Conservation (phyloP, 345 rosid species). For the Eucalyptus guilfoylei region DNA sequence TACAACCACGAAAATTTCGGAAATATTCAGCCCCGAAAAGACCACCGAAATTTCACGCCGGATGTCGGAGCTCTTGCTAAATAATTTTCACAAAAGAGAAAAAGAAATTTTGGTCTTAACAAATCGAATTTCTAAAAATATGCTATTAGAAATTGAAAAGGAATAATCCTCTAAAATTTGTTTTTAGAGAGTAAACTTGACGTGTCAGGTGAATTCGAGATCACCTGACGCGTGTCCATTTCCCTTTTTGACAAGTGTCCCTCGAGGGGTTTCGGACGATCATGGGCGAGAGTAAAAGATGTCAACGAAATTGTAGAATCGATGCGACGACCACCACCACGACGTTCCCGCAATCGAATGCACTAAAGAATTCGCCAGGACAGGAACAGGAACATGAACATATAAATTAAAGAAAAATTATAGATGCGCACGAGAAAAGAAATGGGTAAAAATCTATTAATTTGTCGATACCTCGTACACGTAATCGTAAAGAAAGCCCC, state of each 20-base stretch:
- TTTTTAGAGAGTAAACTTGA: not conserved
- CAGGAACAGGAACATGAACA: not conserved
- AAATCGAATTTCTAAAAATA: not conserved
- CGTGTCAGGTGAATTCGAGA: not conserved
- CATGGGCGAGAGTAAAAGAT: not conserved
- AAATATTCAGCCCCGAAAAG: not conserved
- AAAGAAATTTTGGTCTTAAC: accelerated
- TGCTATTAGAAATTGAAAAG: not conserved
- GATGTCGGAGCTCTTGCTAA: not conserved
- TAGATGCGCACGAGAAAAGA: not conserved
- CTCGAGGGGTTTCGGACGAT: not conserved
- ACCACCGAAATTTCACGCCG: not conserved
- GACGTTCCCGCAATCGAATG: not conserved
- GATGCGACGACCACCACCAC: not conserved
- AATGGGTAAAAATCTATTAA: not conserved
- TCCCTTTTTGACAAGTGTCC: not conserved
- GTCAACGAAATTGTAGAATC: not conserved
- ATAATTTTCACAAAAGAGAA: not conserved
- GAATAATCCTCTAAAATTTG: not conserved
- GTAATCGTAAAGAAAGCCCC: not conserved
- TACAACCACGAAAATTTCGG: not conserved
- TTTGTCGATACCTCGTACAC: not conserved
- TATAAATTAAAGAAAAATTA: not conserved
- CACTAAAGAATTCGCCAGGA: not conserved
- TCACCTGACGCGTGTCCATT: not conserved